A percentile compares a stretch with the other conserved stretches of the same genome.
Conservation (phyloP, 805 yeast genomes). For the Candida sphagnicola region DNA sequence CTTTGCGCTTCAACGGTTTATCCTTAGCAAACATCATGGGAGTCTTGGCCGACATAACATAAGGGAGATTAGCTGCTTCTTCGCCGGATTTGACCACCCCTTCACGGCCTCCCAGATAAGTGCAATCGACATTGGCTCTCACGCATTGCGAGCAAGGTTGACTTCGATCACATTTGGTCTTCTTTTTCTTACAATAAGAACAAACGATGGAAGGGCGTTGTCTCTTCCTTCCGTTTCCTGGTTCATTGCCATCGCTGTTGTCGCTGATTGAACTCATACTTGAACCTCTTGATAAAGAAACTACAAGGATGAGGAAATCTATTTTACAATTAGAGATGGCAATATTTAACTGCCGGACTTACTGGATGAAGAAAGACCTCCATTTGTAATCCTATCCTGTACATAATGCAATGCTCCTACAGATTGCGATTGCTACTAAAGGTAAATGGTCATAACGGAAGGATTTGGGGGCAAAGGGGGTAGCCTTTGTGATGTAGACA, state of each 20-base stretch:
- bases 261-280: too few relatives aligned
- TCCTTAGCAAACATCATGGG: slow-evolving; percentile 12
- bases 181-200: slow-evolving; percentile 32
- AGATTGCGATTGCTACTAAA: too few relatives aligned
- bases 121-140: slow-evolving; percentile 8
- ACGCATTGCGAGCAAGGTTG: slow-evolving; percentile 35
- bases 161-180: slow-evolving; percentile 40
- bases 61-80: slow-evolving; percentile 9
- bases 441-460: too few relatives aligned
- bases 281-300: too few relatives aligned
- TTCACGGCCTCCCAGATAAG: background rate
- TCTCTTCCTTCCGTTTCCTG: slow-evolving; percentile 10
- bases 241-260: background rate
- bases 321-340: too few relatives aligned
- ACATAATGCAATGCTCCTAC: too few relatives aligned
- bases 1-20: background rate
- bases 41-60: slow-evolving; percentile 15
- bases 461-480: too few relatives aligned
- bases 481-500: too few relatives aligned
- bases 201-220: slow-evolving; percentile 38
- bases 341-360: too few relatives aligned
- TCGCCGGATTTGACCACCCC: background rate
- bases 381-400: too few relatives aligned
- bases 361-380: too few relatives aligned
- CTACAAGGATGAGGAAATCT: too few relatives aligned